A percentile compares a stretch with the other conserved stretches of the same genome.
These are phyloP conservation scores for Psilocybe mexicana DNA, from an alignment of 1,284 basidiomycete genomes.

Conservation along the genomic window DNA sequence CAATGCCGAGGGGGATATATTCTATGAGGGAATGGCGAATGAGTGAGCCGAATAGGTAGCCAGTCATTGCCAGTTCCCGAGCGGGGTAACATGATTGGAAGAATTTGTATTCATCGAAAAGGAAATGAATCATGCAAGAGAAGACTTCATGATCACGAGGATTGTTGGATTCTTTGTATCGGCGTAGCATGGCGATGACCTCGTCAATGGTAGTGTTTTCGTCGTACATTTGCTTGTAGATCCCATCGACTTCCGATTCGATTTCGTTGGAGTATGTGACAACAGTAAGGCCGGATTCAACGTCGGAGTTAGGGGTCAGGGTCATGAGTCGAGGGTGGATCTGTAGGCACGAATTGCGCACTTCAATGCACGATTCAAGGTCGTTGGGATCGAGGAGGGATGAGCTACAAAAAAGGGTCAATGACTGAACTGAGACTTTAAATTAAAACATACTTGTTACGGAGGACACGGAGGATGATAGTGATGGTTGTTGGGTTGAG, in stretches of 20 bases:
- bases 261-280: conserved; percentile 89
- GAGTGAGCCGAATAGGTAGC: conserved; percentile 93
- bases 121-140: conserved; percentile 98
- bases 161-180: conserved; percentile 82
- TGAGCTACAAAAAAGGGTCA: conserved; percentile 44
- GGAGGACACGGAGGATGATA: conserved; percentile 86
- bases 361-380: conserved; percentile 87
- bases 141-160: conserved; percentile 93
- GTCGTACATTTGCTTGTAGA: conserved; percentile 99
- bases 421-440: not conserved
- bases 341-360: conserved; percentile 93
- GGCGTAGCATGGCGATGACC: conserved; percentile 86
- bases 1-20: conserved; percentile 94
- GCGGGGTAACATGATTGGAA: conserved; percentile 96
- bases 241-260: conserved; percentile 90
- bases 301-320: conserved; percentile 85
- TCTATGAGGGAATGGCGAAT: conserved; percentile 95
- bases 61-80: conserved; percentile 95
- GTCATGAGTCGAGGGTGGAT: conserved; percentile 97
- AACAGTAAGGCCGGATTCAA: conserved; percentile 91
- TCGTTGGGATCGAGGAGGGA: conserved; percentile 73
- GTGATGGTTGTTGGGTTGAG: conserved; percentile 87
- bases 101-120: conserved; percentile 99
- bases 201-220: conserved; percentile 93
- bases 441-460: conserved; percentile 61